Evolutionary conservation across 83 land plant species (phyloP).

Genomic region (Isoetes engelmannii): DNA sequence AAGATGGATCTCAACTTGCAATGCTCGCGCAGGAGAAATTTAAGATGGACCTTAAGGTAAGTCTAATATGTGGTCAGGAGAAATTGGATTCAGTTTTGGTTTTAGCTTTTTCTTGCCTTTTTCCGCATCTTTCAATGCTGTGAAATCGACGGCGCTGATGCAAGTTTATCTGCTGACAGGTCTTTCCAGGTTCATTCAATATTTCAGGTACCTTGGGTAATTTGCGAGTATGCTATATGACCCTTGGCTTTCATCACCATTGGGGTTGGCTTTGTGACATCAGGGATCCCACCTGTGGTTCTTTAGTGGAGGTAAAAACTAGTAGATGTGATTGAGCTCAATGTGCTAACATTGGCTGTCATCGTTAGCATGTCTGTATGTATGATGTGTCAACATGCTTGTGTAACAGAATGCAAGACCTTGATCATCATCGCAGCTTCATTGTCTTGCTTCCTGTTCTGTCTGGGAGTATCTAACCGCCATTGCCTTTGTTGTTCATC

Average conservation of each 20-base stretch:
- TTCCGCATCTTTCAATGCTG: neutral
- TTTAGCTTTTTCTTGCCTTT: neutral
- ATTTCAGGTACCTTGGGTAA: constrained; percentile 86
- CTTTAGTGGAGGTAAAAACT: constrained; percentile 77
- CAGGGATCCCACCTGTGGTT: constrained; percentile 72
- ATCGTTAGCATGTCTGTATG: neutral
- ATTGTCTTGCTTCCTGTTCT: too few relatives aligned
- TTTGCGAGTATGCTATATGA: constrained; percentile 70
- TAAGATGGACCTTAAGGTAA: constrained; percentile 74
- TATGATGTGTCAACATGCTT: neutral
- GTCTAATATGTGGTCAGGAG: constrained; percentile 9
- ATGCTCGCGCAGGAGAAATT: constrained; percentile 94
- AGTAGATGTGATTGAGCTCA: neutral
- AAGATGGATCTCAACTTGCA: constrained; percentile 86
- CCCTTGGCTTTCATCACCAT: constrained; percentile 65
- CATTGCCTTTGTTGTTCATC: too few relatives aligned
- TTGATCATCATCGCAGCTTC: too few relatives aligned
- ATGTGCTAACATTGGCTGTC: neutral
- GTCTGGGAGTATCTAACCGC: too few relatives aligned
- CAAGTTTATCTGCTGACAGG: constrained; percentile 27
- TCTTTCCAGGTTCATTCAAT: constrained; percentile 80
- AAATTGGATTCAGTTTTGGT: neutral
- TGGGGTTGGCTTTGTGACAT: constrained; percentile 98
- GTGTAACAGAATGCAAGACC: neutral
- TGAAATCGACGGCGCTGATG: neutral